phyloP scores from a whole-genome alignment of 495 filamentous ascomycete species.

The Neurospora sp. region DNA sequence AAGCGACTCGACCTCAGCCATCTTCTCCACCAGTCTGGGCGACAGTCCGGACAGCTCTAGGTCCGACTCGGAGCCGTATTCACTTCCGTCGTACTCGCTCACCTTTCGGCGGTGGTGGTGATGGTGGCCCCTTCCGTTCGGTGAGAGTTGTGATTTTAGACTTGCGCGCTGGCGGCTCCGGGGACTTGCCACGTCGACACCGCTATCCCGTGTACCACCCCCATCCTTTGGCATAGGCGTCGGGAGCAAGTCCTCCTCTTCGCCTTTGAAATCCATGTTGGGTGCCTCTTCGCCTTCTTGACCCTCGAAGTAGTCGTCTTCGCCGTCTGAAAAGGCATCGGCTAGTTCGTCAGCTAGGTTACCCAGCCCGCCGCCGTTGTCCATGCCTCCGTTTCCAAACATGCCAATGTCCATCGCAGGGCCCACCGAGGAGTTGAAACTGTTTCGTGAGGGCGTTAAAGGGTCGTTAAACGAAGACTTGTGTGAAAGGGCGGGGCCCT shows the following conservation, averaged over 20 bases:
- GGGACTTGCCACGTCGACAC: conserved; percentile 36
- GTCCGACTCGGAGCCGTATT: conserved; percentile 64
- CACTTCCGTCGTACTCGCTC: conserved; percentile 51
- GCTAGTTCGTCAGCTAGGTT: conserved; percentile 76
- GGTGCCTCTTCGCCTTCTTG: conserved; percentile 27
- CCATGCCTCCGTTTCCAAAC: conserved; percentile 30
- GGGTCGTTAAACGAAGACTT: conserved; percentile 52
- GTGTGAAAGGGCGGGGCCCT: conserved; percentile 35
- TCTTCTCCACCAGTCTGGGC: conserved; percentile 58
- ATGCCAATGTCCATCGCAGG: conserved; percentile 36
- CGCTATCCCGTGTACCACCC: conserved; percentile 30
- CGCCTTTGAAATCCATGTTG: conserved; percentile 19
- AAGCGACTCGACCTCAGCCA: conserved; percentile 68
- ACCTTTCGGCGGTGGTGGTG: conserved; percentile 28
- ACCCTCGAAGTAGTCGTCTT: conserved; percentile 47
- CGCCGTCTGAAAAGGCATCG: conserved; percentile 46
- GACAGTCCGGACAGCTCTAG: conserved; percentile 61
- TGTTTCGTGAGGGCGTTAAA: conserved; percentile 44
- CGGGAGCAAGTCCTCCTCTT: conserved; percentile 4
- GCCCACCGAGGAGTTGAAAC: conserved; percentile 34
- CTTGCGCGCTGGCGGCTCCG: conserved; percentile 17
- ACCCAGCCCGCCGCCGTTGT: conserved; percentile 54
- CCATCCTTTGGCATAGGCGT: neutral
- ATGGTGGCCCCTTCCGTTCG: conserved; percentile 21
- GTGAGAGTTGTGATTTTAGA: conserved; percentile 26